phyloP scores from a whole-genome alignment of 2,329 filamentous ascomycete genomes.

The Samsoniella hepiali region DNA sequence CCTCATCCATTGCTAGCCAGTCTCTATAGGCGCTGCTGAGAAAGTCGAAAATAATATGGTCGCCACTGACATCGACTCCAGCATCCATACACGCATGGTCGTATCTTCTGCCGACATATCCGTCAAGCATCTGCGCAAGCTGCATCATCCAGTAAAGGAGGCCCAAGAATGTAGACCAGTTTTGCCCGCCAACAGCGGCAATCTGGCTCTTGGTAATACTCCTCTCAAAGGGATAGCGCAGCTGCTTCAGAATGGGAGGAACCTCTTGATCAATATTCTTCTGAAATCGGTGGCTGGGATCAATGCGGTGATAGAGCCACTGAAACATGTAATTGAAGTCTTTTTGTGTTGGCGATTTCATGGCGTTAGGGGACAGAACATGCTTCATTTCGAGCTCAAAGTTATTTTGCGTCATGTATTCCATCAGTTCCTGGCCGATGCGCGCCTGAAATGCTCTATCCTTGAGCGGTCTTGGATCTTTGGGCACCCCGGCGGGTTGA shows the following conservation, averaged over 20 bases:
- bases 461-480: slow-evolving; percentile 81
- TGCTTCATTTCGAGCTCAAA: slow-evolving; percentile 99
- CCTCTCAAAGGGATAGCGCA: slow-evolving; percentile 92
- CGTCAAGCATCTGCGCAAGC: slow-evolving; percentile 87
- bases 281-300: slow-evolving; percentile 87
- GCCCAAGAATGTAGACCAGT: slow-evolving; percentile 93
- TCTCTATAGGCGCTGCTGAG: slow-evolving; percentile 85
- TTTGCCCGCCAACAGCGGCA: slow-evolving; percentile 89
- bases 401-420: slow-evolving; percentile 89
- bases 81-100: slow-evolving; percentile 86
- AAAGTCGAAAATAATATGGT: slow-evolving; percentile 93
- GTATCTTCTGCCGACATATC: slow-evolving; percentile 73
- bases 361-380: slow-evolving; percentile 81
- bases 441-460: slow-evolving; percentile 76
- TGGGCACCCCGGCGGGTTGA: slow-evolving; percentile 74
- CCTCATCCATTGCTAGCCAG: slow-evolving; percentile 90
- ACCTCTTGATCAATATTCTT: slow-evolving; percentile 96
- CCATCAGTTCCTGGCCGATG: slow-evolving; percentile 84
- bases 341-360: slow-evolving; percentile 94
- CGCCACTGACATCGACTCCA: slow-evolving; percentile 81
- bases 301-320: slow-evolving; percentile 94
- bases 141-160: slow-evolving; percentile 99
- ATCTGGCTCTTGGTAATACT: slow-evolving; percentile 97
- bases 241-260: slow-evolving; percentile 83
- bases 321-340: slow-evolving; percentile 98